A percentile compares a stretch with the other conserved stretches of the same genome.
phyloP scores from a whole-genome alignment of 805 yeast genomes.

The Saccharomycopsis fibuligera region DNA sequence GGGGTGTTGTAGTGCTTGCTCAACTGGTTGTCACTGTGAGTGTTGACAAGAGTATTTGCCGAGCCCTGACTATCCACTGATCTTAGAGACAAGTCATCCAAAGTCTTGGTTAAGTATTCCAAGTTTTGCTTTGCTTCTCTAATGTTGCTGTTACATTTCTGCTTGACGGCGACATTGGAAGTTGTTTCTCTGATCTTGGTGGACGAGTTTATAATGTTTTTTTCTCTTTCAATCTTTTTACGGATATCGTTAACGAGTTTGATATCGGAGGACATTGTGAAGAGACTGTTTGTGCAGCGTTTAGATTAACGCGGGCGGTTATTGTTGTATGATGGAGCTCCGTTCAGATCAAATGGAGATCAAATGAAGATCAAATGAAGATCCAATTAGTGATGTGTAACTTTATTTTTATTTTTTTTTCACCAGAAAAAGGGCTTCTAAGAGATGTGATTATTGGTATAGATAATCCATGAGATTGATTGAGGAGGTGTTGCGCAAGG shows the following conservation, averaged over 20 bases:
- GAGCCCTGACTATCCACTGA: background rate
- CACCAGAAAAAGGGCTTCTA: no score
- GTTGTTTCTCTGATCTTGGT: conserved; percentile 74
- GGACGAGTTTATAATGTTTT: conserved; percentile 83
- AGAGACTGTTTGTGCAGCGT: no score
- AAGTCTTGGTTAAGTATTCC: conserved; percentile 75
- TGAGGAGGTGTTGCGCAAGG: no score
- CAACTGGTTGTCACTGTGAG: background rate
- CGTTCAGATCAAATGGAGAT: no score
- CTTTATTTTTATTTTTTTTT: no score
- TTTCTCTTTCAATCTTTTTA: conserved; percentile 82
- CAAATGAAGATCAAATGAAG: no score
- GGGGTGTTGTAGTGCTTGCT: conserved; percentile 12
- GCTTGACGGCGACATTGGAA: conserved; percentile 74
- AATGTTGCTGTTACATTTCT: conserved; percentile 83
- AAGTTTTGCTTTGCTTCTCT: conserved; percentile 89
- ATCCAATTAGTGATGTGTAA: no score
- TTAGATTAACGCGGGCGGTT: no score
- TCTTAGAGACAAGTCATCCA: conserved; percentile 44
- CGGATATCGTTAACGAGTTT: conserved; percentile 59
- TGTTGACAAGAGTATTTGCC: background rate
- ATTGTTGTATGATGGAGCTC: no score
- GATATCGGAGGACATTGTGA: no score
- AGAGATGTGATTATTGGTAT: no score
- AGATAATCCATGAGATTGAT: no score